These are phyloP conservation scores for Trichoderma cornu-damae DNA, from an alignment of 2,329 filamentous ascomycete genomes.

Conservation along the genomic window DNA sequence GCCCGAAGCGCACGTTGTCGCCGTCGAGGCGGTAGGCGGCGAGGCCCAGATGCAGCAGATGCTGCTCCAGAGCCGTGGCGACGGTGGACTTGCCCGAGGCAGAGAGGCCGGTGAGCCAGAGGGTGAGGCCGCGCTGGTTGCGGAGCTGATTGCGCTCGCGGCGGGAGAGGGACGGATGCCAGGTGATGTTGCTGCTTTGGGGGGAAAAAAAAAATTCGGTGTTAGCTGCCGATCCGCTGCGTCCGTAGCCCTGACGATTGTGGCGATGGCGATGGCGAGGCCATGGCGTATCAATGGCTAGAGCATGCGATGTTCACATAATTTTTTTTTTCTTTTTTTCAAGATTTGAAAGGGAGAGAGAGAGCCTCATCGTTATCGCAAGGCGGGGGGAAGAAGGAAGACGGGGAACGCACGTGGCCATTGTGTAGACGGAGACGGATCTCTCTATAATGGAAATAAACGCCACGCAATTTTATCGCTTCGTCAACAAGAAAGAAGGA, in stretches of 20 bases:
- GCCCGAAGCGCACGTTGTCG: slow-evolving; percentile 95
- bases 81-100: slow-evolving; percentile 97
- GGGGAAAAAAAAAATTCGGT: no score
- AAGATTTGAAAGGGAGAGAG: no score
- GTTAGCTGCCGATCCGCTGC: no score
- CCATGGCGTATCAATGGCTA: neutral
- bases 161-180: slow-evolving; percentile 77
- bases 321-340: no score
- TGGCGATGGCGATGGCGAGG: neutral
- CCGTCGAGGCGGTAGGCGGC: slow-evolving; percentile 91
- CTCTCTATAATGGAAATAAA: no score
- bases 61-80: slow-evolving; percentile 92
- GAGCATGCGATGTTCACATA: no score
- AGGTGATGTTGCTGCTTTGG: slow-evolving; percentile 90
- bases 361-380: neutral
- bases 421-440: slow-evolving; percentile 5
- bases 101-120: slow-evolving; percentile 97
- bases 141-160: slow-evolving; percentile 68
- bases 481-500: neutral
- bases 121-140: slow-evolving; percentile 83
- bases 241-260: neutral
- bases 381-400: neutral
- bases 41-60: slow-evolving; percentile 79
- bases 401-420: slow-evolving; percentile 22
- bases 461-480: no score